phyloP scores from a whole-genome alignment of 208 protist genomes.

The Leptomonas seymouri region DNA sequence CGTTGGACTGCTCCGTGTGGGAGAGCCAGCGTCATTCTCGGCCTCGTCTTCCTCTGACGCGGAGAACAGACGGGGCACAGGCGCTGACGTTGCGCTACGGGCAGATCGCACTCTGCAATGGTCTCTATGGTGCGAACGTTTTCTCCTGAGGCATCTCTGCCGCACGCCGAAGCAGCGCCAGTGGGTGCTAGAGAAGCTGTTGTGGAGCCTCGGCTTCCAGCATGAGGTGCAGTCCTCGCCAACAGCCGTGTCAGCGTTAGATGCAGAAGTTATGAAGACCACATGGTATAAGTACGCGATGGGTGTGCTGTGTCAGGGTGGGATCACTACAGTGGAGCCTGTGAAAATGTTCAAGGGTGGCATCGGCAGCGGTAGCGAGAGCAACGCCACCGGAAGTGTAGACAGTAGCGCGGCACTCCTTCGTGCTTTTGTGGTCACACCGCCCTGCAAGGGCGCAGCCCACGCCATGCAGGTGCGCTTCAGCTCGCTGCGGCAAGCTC shows the following conservation, averaged over 20 bases:
- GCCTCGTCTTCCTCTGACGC: not conserved
- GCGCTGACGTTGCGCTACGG: not conserved
- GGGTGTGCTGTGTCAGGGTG: conserved; percentile 13
- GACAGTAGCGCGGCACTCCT: conserved; percentile 7
- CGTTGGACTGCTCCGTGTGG: conserved; percentile 32
- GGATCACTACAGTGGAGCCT: not conserved
- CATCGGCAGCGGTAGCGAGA: not conserved
- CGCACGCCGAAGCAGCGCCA: conserved; percentile 23
- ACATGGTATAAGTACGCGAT: conserved; percentile 38
- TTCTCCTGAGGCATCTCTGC: conserved; percentile 27
- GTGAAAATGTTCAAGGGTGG: no score
- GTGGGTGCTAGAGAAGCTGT: conserved; percentile 20
- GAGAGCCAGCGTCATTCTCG: not conserved
- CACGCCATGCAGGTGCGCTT: conserved; percentile 18
- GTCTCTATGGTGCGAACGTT: conserved; percentile 24
- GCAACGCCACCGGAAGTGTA: not conserved
- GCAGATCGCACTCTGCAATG: conserved; percentile 1
- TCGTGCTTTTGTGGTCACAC: conserved; percentile 1
- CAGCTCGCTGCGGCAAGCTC: conserved; percentile 14
- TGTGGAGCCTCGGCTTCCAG: conserved; percentile 32
- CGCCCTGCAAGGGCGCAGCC: conserved; percentile 18
- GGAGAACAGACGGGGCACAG: not conserved
- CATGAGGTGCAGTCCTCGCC: not conserved
- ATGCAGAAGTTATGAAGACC: conserved; percentile 5
- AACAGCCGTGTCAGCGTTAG: not conserved